These are phyloP conservation scores for Hanseniaspora osmophila DNA, from an alignment of 805 yeast species.

Conservation along the genomic window DNA sequence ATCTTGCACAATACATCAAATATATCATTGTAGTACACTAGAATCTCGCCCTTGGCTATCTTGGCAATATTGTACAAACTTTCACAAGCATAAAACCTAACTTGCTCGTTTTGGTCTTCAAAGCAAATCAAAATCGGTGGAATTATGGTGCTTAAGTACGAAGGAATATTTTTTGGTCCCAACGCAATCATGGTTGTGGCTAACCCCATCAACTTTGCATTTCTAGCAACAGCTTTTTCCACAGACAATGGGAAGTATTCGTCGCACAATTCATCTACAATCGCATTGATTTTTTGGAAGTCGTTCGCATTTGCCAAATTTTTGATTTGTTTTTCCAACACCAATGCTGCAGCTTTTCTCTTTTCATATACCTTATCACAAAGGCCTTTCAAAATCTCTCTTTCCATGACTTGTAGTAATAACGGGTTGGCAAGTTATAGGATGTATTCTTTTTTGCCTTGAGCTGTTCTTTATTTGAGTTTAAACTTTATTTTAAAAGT, in stretches of 20 bases:
- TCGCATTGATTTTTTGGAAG: conserved; percentile 37
- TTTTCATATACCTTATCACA: conserved; percentile 65
- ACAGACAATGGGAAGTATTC: conserved; percentile 28
- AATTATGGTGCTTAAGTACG: conserved; percentile 68
- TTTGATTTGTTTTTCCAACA: conserved; percentile 65
- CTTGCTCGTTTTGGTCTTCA: conserved; percentile 95
- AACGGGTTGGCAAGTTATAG: too few relatives aligned
- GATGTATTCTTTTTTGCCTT: too few relatives aligned
- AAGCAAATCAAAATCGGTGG: conserved; percentile 92
- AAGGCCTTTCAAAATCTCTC: conserved; percentile 50
- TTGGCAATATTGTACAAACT: conserved; percentile 90
- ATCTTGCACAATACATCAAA: conserved; percentile 84
- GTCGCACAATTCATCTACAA: conserved; percentile 54
- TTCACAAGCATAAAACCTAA: conserved; percentile 92
- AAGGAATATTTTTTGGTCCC: conserved; percentile 71
- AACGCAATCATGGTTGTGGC: conserved; percentile 93
- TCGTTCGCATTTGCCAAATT: conserved; percentile 49
- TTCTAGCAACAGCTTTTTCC: conserved; percentile 76
- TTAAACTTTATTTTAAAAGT: too few relatives aligned
- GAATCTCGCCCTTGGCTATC: conserved; percentile 88
- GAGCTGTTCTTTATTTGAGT: too few relatives aligned
- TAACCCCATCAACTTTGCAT: conserved; percentile 89
- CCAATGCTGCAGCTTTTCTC: conserved; percentile 64
- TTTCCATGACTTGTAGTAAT: conserved; percentile 27
- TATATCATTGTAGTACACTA: conserved; percentile 82